Conservation (phyloP, 805 yeast genomes). For the Teunomyces cretensis region DNA sequence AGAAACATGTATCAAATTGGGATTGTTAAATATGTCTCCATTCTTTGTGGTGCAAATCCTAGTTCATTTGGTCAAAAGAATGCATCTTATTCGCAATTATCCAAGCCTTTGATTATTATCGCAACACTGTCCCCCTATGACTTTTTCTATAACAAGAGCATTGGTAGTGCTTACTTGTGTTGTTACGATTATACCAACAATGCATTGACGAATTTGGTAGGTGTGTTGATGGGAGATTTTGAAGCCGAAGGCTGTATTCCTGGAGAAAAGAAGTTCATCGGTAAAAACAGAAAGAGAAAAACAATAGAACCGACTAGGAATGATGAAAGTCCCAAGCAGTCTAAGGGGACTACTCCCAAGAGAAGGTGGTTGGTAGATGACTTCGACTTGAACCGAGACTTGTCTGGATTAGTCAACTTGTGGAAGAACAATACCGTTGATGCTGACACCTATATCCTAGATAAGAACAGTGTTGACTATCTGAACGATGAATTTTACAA, state of each 20-base stretch:
- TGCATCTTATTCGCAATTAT: conserved; percentile 22
- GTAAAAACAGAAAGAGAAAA: conserved; percentile 19
- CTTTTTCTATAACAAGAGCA: conserved; percentile 52
- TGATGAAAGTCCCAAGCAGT: conserved; percentile 2
- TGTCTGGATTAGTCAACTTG: conserved; percentile 45
- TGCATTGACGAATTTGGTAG: conserved; percentile 49
- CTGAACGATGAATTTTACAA: conserved; percentile 28
- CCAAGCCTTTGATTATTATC: conserved; percentile 56
- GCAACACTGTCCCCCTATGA: conserved; percentile 66
- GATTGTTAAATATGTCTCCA: conserved; percentile 55
- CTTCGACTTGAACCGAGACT: conserved; percentile 49
- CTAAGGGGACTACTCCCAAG: conserved; percentile 24
- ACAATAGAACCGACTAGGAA: conserved; percentile 4
- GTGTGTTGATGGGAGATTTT: conserved; percentile 54
- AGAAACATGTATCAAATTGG: conserved; percentile 63
- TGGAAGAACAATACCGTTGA: conserved; percentile 39
- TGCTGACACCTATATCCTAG: conserved; percentile 14
- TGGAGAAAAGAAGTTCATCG: conserved; percentile 44
- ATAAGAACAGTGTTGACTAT: conserved; percentile 20
- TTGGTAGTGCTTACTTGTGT: conserved; percentile 58
- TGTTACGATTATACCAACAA: conserved; percentile 59
- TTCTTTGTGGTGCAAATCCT: conserved; percentile 52
- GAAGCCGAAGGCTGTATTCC: conserved; percentile 56
- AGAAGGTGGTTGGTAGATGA: conserved; percentile 59
- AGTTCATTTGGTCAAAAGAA: conserved; percentile 20